Conservation (phyloP, 345 rosid species). For the Citrus reticulata region DNA sequence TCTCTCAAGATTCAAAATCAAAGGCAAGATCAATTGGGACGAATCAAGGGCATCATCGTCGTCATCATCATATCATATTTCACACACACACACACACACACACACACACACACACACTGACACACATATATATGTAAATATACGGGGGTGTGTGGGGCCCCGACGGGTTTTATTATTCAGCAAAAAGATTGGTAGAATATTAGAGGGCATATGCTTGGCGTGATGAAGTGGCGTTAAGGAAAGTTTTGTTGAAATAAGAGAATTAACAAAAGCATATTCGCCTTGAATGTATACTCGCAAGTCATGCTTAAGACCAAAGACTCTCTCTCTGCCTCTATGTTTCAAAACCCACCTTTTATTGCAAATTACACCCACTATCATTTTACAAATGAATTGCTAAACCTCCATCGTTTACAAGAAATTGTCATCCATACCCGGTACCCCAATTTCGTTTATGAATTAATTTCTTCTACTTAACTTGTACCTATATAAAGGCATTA, state of each 20-base stretch:
- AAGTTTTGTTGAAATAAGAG: conserved; percentile 38
- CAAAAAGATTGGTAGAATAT: conserved; percentile 36
- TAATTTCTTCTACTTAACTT: no score
- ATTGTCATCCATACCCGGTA: no score
- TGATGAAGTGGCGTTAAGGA: conserved; percentile 46
- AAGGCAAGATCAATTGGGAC: neutral
- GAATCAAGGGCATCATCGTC: neutral
- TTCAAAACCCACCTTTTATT: neutral
- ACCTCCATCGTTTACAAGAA: no score
- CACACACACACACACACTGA: no score
- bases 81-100: no score
- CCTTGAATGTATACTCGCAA: conserved; percentile 9
- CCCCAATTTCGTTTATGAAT: no score
- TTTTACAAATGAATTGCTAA: no score
- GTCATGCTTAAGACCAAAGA: neutral
- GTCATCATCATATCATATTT: no score
- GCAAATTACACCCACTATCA: no score
- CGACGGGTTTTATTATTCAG: neutral
- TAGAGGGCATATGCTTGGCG: conserved; percentile 63
- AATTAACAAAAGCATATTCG: conserved; percentile 55
- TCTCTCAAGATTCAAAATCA: neutral
- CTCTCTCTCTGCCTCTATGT: no score
- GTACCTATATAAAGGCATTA: no score
- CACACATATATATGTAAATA: no score
- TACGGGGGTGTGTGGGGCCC: neutral